Base-by-base conservation (phyloP, 2,329 filamentous ascomycete species). In the Phyllosticta paracitricarpa region DNA sequence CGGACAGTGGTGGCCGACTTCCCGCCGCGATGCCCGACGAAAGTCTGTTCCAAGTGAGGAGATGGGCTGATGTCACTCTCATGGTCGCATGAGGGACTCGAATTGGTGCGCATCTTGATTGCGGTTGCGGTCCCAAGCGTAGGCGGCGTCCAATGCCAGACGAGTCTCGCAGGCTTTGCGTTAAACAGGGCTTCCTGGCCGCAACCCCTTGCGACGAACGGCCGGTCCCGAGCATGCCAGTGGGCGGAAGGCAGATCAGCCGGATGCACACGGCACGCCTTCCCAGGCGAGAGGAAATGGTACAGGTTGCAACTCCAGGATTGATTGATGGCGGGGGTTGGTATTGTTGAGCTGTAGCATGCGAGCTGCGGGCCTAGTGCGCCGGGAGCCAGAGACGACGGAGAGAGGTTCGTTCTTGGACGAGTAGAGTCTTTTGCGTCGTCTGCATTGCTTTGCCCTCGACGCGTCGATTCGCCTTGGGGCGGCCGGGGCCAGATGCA, bases 211-310 rank as follows among this genome's bases (percentile, higher is more conserved):
- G 58, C 58, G 54, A 54, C 52, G 51, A 48, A 55, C 59, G 59
- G 59, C 54, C 59, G 54, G 59, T 57, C 59, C 59, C 59, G 59
- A 61, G 28, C 48, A 61, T 61, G 59, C 59, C 54, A 61, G 54
- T 61, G 59, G 59, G 53, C 56, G 55, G 26, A 51, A 57, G 59
- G 55, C 58, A 61, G 58, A 61, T 61, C 58, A 61, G 58, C 58
- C 58, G 58, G 58, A 53, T 53, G 58, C 58, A 61, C 30, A 61
- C 58, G 58, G 58, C 53, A 61, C 58, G 58, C 40, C 58, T 61
- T 54, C 35, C 58, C 58, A 48, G 58, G 22, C 19, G 58, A 48
- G 40, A 48, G n/a, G 40, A 55, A 54, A 59, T 17, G 58, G 58
- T 22, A 30, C 51, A 40, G 33, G 58, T 19, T 33, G 53, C 58